These are phyloP conservation scores for Magnolia kwangsiensis DNA, from an alignment of 164 flowering plant species.

Conservation along the genomic window DNA sequence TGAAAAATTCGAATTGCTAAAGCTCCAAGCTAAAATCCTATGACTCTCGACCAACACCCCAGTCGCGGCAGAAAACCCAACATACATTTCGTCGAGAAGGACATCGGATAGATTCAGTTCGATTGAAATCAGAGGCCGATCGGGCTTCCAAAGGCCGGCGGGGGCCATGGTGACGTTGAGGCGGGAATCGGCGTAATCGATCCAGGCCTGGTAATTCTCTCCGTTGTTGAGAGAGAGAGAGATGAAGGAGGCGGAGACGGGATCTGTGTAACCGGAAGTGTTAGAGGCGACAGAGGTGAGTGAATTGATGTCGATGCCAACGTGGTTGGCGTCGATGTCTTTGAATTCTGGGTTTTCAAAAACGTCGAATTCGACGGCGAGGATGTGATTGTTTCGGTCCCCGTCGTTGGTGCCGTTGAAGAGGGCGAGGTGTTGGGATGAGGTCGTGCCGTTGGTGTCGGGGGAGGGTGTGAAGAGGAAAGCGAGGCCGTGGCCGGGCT, in stretches of 20 bases:
- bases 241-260: slow-evolving; percentile 11
- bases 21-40: slow-evolving; percentile 41
- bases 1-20: slow-evolving; percentile 37
- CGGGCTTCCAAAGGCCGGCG: slow-evolving; percentile 31
- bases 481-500: slow-evolving; percentile 35
- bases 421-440: slow-evolving; percentile 24
- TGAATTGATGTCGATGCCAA: slow-evolving; percentile 16
- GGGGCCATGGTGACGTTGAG: slow-evolving; percentile 37
- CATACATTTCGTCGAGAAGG: slow-evolving; percentile 37
- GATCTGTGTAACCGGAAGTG: slow-evolving; percentile 23
- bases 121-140: slow-evolving; percentile 22
- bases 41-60: slow-evolving; percentile 31
- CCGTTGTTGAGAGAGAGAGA: slow-evolving; percentile 25
- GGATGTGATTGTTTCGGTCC: slow-evolving; percentile 8
- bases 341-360: slow-evolving; percentile 9
- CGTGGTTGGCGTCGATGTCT: slow-evolving; percentile 14
- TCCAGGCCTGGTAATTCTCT: slow-evolving; percentile 44
- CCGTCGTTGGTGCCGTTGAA: slow-evolving; percentile 14
- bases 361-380: slow-evolving; percentile 18
- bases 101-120: slow-evolving; percentile 25
- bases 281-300: slow-evolving; percentile 1
- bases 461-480: slow-evolving; percentile 30
- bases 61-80: slow-evolving; percentile 37
- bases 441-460: slow-evolving; percentile 17
- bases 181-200: slow-evolving; percentile 22